These are phyloP conservation scores for Rhododendron simsii DNA, from an alignment of 148 eudicot species.

Conservation along the genomic window DNA sequence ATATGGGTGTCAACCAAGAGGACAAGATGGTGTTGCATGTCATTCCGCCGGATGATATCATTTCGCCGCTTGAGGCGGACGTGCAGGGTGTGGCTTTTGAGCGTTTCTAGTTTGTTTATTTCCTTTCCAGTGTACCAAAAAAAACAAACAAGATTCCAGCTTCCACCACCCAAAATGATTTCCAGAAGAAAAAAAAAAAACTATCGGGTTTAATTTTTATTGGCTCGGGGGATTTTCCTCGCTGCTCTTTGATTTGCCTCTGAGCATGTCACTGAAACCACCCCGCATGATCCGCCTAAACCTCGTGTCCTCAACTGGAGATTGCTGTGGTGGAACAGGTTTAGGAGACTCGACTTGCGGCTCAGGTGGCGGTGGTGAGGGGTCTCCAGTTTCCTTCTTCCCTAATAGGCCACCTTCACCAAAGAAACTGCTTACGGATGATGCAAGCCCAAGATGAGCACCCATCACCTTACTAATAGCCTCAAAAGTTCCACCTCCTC, in stretches of 20 bases:
- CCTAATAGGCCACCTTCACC: conserved; percentile 82
- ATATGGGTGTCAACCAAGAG: too few species aligned
- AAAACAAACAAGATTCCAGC: background rate
- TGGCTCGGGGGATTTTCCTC: conserved; percentile 43
- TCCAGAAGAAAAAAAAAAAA: background rate
- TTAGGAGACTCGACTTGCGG: conserved; percentile 33
- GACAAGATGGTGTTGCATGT: too few species aligned
- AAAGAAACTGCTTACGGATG: conserved; percentile 72
- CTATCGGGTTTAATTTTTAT: conserved; percentile 4
- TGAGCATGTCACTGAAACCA: conserved; percentile 79
- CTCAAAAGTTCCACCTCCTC: conserved; percentile 88
- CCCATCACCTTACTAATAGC: conserved; percentile 92
- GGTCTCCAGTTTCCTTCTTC: conserved; percentile 57
- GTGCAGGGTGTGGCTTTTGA: too few species aligned
- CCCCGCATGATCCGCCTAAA: conserved; percentile 89
- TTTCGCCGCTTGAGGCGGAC: too few species aligned
- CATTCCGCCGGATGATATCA: too few species aligned
- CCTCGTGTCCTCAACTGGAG: conserved; percentile 75
- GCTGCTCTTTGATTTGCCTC: conserved; percentile 50
- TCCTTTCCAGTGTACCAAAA: too few species aligned
- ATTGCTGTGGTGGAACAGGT: conserved; percentile 20
- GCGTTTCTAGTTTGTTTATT: too few species aligned
- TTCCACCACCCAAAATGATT: background rate
- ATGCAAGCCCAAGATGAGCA: conserved; percentile 79
- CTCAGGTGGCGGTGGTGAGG: conserved; percentile 16